phyloP scores from a whole-genome alignment of 768 basidiomycete species.

The Mycena pura region DNA sequence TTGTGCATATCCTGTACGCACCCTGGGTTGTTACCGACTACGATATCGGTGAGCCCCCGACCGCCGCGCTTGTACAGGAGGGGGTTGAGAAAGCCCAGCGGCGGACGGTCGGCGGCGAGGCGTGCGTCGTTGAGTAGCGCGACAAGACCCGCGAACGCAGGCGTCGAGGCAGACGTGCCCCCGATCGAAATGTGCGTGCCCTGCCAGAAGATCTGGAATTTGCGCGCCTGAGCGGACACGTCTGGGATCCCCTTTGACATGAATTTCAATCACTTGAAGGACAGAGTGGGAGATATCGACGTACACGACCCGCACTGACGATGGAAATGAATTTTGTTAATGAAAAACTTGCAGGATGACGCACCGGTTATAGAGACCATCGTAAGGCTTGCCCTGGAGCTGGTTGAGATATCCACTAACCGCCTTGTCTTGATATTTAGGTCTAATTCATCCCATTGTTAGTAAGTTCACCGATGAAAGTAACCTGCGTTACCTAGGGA shows the following conservation, averaged over 20 bases:
- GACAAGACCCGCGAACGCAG: constrained; percentile 68
- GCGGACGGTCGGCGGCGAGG: constrained; percentile 43
- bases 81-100: constrained; percentile 76
- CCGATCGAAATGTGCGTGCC: constrained; percentile 49
- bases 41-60: constrained; percentile 63
- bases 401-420: constrained; percentile 52
- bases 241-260: constrained; percentile 62
- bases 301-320: constrained; percentile 60
- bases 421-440: constrained; percentile 56
- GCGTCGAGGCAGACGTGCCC: constrained; percentile 72
- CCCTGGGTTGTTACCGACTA: constrained; percentile 58
- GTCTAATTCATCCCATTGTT: constrained; percentile 55
- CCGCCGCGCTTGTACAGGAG: constrained; percentile 55
- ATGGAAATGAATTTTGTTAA: not conserved
- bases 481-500: constrained; percentile 35
- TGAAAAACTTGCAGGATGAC: constrained; percentile 24
- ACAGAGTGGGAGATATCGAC: not conserved
- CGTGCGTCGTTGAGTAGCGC: constrained; percentile 72
- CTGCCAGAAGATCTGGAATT: constrained; percentile 54
- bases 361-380: constrained; percentile 67
- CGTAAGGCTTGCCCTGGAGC: constrained; percentile 55
- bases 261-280: not conserved
- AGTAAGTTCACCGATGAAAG: not conserved
- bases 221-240: constrained; percentile 63
- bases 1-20: constrained; percentile 34